phyloP scores from a whole-genome alignment of 768 basidiomycete species.

The Mycena filopes region DNA sequence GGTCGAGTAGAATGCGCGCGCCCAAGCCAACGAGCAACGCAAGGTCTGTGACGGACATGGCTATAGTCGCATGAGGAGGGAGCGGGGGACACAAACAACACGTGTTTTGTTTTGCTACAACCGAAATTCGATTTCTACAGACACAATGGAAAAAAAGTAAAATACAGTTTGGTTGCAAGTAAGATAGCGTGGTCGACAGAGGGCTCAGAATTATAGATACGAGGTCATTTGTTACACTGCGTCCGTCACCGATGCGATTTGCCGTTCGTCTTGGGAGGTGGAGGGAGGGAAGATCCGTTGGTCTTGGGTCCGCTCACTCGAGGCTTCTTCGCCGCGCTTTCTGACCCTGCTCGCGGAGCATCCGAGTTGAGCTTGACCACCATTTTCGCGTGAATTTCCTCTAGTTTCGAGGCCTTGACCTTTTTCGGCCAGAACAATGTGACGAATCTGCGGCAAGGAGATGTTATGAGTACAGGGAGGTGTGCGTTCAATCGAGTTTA shows the following conservation, averaged over 20 bases:
- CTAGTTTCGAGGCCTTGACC: slow-evolving; percentile 91
- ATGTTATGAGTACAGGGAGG: too few species aligned
- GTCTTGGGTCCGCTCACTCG: slow-evolving; percentile 53
- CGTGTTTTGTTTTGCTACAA: slow-evolving; percentile 24
- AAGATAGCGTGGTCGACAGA: slow-evolving; percentile 26
- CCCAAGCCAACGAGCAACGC: slow-evolving; percentile 81
- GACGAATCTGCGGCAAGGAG: slow-evolving; percentile 78
- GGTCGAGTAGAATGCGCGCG: slow-evolving; percentile 75
- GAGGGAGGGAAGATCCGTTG: slow-evolving; percentile 20
- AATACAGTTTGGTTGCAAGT: slow-evolving; percentile 30
- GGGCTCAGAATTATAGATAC: slow-evolving; percentile 22
- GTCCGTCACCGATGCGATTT: slow-evolving; percentile 66
- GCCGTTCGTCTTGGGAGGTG: slow-evolving; percentile 44
- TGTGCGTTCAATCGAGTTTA: slow-evolving; percentile 35
- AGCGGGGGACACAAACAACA: slow-evolving; percentile 8
- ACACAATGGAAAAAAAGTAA: slow-evolving; percentile 18
- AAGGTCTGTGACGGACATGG: slow-evolving; percentile 21
- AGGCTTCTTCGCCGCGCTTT: slow-evolving; percentile 68
- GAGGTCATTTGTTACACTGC: slow-evolving; percentile 17
- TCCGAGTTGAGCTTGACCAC: slow-evolving; percentile 79
- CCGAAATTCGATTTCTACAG: slow-evolving; percentile 28
- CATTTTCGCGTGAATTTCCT: slow-evolving; percentile 97
- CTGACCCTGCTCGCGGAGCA: slow-evolving; percentile 67
- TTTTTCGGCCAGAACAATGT: slow-evolving; percentile 98
- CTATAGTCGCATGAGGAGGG: slow-evolving; percentile 4